Evolutionary conservation across 2,329 filamentous ascomycete genomes (phyloP).

Genomic region (Fusarium sarcochroum): DNA sequence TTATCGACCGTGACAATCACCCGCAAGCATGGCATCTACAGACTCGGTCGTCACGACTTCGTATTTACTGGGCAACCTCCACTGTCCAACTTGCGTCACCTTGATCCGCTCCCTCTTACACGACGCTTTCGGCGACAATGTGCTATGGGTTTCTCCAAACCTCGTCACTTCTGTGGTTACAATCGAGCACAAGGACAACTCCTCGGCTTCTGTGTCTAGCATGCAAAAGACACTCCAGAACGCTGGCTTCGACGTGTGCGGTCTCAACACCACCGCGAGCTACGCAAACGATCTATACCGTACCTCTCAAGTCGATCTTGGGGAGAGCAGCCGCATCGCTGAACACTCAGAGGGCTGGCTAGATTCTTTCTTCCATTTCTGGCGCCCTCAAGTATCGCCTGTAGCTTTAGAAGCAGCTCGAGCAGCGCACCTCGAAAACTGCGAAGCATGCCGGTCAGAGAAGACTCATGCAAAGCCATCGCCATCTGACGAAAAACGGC

Average conservation of each 20-base stretch:
- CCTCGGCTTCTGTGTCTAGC: conserved; percentile 58
- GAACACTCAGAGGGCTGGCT: conserved; percentile 41
- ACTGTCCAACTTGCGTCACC: conserved; percentile 81
- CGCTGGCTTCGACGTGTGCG: conserved; percentile 72
- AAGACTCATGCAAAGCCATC: background rate
- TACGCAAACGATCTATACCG: conserved; percentile 50
- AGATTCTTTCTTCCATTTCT: conserved; percentile 53
- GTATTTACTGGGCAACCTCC: conserved; percentile 80
- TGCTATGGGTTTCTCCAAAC: conserved; percentile 75
- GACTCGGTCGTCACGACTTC: conserved; percentile 64
- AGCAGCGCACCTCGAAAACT: conserved; percentile 56
- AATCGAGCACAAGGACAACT: conserved; percentile 64
- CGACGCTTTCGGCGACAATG: conserved; percentile 60
- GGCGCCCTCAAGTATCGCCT: conserved; percentile 47
- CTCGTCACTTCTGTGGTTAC: conserved; percentile 79
- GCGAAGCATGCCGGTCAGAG: conserved; percentile 53
- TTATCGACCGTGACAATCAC: conserved; percentile 6
- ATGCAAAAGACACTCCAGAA: conserved; percentile 66
- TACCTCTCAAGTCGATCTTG: conserved; percentile 41
- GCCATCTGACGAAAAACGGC: conserved; percentile 20
- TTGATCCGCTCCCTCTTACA: conserved; percentile 73
- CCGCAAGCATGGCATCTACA: conserved; percentile 48
- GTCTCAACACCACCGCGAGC: conserved; percentile 57
- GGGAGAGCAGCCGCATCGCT: conserved; percentile 43
- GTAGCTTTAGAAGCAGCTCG: conserved; percentile 42